Conservation (phyloP, 208 protist species). For the Trypanosoma avium region DNA sequence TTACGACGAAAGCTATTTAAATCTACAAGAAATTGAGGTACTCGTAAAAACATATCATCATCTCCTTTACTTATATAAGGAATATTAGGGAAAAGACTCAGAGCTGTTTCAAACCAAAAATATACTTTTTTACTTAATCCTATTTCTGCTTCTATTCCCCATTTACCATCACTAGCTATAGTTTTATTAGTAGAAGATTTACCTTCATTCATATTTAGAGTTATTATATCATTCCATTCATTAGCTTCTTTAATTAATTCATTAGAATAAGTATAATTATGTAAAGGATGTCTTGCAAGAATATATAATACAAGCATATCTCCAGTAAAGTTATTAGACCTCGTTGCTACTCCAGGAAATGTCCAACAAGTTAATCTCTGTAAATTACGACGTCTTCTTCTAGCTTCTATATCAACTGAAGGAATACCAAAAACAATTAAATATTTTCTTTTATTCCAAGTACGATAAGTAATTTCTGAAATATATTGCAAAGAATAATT, state of each 20-base stretch:
- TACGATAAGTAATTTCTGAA: neutral
- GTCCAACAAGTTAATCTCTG: slow-evolving; percentile 42
- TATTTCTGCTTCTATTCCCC: slow-evolving; percentile 38
- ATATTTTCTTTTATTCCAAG: slow-evolving; percentile 13
- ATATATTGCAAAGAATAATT: slow-evolving; percentile 1
- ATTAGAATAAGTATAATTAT: slow-evolving; percentile 20
- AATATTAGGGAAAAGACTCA: slow-evolving; percentile 34
- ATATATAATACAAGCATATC: slow-evolving; percentile 30
- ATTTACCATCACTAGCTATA: slow-evolving; percentile 22
- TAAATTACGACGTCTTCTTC: slow-evolving; percentile 25
- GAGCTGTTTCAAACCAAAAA: slow-evolving; percentile 37
- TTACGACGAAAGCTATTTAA: slow-evolving; percentile 17
- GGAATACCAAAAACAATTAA: slow-evolving; percentile 46
- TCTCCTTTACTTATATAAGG: slow-evolving; percentile 50
- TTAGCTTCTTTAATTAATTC: slow-evolving; percentile 33
- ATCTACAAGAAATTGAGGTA: slow-evolving; percentile 49
- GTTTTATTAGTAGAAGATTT: slow-evolving; percentile 29
- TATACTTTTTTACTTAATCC: slow-evolving; percentile 42
- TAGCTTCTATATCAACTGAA: slow-evolving; percentile 30
- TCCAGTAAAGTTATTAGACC: slow-evolving; percentile 31
- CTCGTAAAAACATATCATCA: slow-evolving; percentile 49
- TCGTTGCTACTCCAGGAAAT: slow-evolving; percentile 41
- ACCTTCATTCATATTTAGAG: slow-evolving; percentile 35
- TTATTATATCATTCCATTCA: slow-evolving; percentile 30
- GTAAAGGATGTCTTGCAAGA: slow-evolving; percentile 5